Conservation (phyloP, 116 monocot genomes). For the Papilionanthe hybrid region DNA sequence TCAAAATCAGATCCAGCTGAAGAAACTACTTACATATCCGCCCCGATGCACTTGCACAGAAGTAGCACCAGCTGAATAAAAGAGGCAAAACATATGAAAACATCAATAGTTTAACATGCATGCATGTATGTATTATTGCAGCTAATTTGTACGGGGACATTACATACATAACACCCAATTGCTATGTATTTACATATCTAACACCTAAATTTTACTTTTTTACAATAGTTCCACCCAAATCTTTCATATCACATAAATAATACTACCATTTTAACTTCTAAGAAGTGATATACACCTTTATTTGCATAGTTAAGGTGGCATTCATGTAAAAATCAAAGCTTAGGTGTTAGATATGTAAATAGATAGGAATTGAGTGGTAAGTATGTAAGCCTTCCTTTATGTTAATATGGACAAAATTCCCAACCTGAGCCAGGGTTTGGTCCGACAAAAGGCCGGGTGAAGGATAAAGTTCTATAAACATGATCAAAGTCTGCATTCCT, state of each 20-base stretch:
- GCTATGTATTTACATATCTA: too few relatives aligned
- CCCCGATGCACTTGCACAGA: conserved; percentile 64
- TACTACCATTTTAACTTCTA: too few relatives aligned
- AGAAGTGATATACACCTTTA: too few relatives aligned
- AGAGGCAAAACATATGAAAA: background rate
- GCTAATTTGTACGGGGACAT: background rate
- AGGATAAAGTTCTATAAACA: conserved; percentile 74
- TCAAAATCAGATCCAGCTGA: background rate
- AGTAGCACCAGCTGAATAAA: conserved; percentile 55
- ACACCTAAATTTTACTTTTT: too few relatives aligned
- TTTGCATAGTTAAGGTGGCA: too few relatives aligned
- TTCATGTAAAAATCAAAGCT: too few relatives aligned
- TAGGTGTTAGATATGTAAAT: too few relatives aligned
- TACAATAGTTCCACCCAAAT: too few relatives aligned
- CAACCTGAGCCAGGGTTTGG: conserved; percentile 40
- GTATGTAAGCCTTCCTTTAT: background rate
- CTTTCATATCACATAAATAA: too few relatives aligned
- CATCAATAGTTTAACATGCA: background rate
- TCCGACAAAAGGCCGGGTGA: conserved; percentile 59
- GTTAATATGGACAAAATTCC: conserved; percentile 12
- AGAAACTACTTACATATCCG: conserved; percentile 49
- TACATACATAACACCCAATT: background rate
- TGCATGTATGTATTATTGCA: background rate
- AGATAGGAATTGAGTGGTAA: too few relatives aligned
- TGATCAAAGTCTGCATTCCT: conserved; percentile 87